Evolutionary conservation across 1,284 basidiomycete species (phyloP), one percentile per base, ranked within the genome.

Genomic region (Fomitopsis betulina): DNA sequence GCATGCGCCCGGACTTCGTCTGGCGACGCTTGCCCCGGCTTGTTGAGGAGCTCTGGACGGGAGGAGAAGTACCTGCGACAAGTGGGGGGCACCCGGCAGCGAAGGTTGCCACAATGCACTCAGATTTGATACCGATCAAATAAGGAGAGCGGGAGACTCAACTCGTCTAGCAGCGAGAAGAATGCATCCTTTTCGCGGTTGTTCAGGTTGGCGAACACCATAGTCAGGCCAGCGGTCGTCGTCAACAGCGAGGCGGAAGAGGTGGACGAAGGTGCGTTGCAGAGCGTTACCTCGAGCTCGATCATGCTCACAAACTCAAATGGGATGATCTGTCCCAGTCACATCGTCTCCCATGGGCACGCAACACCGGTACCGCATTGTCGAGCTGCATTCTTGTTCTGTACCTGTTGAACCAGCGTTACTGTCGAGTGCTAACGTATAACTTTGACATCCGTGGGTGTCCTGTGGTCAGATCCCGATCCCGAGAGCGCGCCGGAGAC

Each of bases 151-250:
- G 33, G n/a, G 35, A 51, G 49, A 71, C 72, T 67, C 64, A 70
- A 90, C 89, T 91, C 89, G 68, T 91, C 89, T 38, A 91, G 75
- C 19, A 91, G 80, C 27, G 81, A 78, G 68, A 91, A 91, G 72
- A 91, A 91, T 12, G 89, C 89, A 61, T 88, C 81, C 71, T 91
- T 91, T 70, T 91, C 89, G 62, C 83, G 73, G 45, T 72, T 59
- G 32, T 80, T 75, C 49, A 91, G 78, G 62, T 82, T 85, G 55
- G 87, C 69, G 69, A 91, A 91, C 38, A 86, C 62, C 64, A 67
- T 67, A 50, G 49, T 57, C 10, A n/a, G 35, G 39, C 13, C 30
- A 37, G 23, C 33, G 19, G 7, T 25, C 43, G 27, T 30, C 35
- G 33, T 45, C 32, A 27, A 38, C 9, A 21, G 42, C 15, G 33